Conservation (phyloP, 495 filamentous ascomycete species). For the Penicillium salamii region DNA sequence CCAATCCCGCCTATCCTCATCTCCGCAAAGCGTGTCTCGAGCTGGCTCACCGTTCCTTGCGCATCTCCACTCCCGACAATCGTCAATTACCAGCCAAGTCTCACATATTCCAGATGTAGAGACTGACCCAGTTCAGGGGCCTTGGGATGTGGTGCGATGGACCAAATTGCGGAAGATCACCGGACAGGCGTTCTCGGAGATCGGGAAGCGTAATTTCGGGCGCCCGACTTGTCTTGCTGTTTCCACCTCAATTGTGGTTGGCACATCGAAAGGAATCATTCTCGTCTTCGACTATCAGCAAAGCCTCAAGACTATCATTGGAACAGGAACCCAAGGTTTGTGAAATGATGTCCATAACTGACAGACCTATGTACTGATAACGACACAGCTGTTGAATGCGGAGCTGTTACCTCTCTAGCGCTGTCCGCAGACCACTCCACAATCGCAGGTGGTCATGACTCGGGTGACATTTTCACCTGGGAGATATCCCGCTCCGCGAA, state of each 20-base stretch:
- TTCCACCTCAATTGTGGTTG: conserved; percentile 84
- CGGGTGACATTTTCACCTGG: conserved; percentile 95
- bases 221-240: conserved; percentile 87
- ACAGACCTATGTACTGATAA: conserved; percentile 2
- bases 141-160: conserved; percentile 97
- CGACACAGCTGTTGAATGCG: conserved; percentile 77
- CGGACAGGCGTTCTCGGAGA: conserved; percentile 88
- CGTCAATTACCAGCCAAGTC: conserved; percentile 60
- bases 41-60: conserved; percentile 78
- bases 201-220: conserved; percentile 88
- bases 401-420: conserved; percentile 80
- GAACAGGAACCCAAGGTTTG: conserved; percentile 82
- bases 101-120: conserved; percentile 53
- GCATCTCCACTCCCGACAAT: conserved; percentile 69
- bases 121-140: conserved; percentile 61
- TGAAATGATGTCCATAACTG: background rate
- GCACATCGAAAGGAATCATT: conserved; percentile 90
- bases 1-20: conserved; percentile 74
- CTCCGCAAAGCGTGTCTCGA: conserved; percentile 57
- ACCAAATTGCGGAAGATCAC: conserved; percentile 89
- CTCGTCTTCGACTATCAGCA: conserved; percentile 97
- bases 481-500: conserved; percentile 75
- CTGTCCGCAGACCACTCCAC: conserved; percentile 93
- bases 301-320: conserved; percentile 87
- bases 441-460: conserved; percentile 83